Conservation (phyloP, 129 eudicot genomes). For the Sambucus nigra region DNA sequence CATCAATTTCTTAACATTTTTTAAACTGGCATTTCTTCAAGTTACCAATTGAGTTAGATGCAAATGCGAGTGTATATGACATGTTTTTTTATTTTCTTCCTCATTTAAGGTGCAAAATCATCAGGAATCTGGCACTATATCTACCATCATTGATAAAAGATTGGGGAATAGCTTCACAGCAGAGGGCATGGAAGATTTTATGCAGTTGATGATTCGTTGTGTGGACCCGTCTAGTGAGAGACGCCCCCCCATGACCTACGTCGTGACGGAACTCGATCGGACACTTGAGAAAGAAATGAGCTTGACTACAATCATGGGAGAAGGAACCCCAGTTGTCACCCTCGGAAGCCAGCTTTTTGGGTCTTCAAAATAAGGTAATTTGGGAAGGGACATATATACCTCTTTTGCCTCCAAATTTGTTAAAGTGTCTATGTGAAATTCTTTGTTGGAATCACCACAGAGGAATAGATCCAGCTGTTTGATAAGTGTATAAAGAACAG, state of each 20-base stretch:
- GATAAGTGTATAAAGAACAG: constrained; percentile 83
- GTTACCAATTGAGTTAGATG: not conserved
- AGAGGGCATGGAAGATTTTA: constrained; percentile 82
- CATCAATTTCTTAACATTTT: not conserved
- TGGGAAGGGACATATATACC: not conserved
- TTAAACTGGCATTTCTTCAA: not conserved
- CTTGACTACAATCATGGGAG: constrained; percentile 94
- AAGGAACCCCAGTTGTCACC: constrained; percentile 88
- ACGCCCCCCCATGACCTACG: constrained; percentile 56
- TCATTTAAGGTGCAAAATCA: constrained; percentile 51
- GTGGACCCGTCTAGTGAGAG: constrained; percentile 72
- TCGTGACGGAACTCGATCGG: constrained; percentile 64
- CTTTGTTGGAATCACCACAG: constrained; percentile 19
- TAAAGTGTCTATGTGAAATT: constrained; percentile 25
- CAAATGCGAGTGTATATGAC: not conserved
- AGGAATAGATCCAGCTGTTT: constrained; percentile 58
- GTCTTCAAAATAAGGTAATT: constrained; percentile 37
- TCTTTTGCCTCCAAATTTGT: constrained; percentile 29
- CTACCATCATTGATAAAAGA: constrained; percentile 49
- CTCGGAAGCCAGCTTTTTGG: constrained; percentile 95
- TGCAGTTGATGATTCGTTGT: constrained; percentile 54
- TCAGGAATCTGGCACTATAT: constrained; percentile 48
- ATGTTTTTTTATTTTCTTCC: not conserved
- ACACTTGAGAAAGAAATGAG: constrained; percentile 93
- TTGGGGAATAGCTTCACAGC: constrained; percentile 72